Evolutionary conservation across 345 rosid genomes (phyloP), one percentile per base, ranked within the genome.

Genomic region (Excoecaria cochinchinensis): DNA sequence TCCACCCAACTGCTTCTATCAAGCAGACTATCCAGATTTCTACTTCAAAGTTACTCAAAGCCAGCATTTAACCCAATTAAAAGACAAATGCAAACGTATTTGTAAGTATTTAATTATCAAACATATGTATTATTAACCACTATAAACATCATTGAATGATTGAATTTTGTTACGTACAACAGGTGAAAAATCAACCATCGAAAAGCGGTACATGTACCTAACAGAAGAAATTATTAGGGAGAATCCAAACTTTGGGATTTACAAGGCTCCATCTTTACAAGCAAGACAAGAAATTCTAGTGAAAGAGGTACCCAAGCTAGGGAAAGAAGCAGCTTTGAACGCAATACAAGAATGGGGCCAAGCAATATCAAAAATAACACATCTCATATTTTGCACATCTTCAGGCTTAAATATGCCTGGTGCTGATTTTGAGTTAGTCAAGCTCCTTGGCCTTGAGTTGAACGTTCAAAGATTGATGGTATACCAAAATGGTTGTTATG

Each of bases 361-460:
- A 69, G 86, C 95, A 25, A 90, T 89, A 78, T 87, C 91, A 15
- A 92, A 86, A 79, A 87, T 92, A 84, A 90, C 97, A 19, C 97
- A 91, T 24, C 81, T 90, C 3, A 81, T 91, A 71, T 91, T 91
- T 82, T 90, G 94, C 77, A 91, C 97, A 15, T 88, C 97, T 7
- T 86, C 91, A 0, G 92, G 97, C 0, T 91, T 90, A 94, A 6
- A 91, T 87, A 90, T 91, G 97, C 94, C 97, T n/a, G 94, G 94
- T 3, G 97, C 97, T 1, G 94, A 91, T 82, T 89, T 87, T 84
- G 92, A 90, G 79, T 91, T 91, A 72, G 87, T 92, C 16, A 91
- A 91, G 83, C 91, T 91, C 15, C 82, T 90, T 4, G 94, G 97
- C 9, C 94, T 91, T 14, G 48, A 44, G 10, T 44, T 10, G 10